A percentile compares a stretch with the other conserved stretches of the same genome.
Evolutionary conservation across 768 basidiomycete genomes (phyloP).

Genomic region (Cubamyces sp.): DNA sequence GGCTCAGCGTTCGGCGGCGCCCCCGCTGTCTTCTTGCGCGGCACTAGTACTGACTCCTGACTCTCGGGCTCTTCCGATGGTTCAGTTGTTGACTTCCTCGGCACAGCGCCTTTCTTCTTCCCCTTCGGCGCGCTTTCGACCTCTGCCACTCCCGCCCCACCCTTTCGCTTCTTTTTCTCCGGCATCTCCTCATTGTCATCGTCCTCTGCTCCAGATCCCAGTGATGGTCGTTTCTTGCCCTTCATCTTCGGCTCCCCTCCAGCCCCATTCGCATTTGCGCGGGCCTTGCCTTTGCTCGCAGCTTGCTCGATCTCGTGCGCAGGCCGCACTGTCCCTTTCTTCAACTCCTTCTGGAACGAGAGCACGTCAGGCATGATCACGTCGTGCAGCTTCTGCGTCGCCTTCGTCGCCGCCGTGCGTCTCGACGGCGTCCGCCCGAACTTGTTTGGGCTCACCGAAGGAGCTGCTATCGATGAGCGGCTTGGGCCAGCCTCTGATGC

Average conservation of each 20-base stretch:
- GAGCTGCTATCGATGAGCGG: background rate
- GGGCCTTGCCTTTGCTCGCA: slow-evolving; percentile 27
- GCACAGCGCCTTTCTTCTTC: slow-evolving; percentile 10
- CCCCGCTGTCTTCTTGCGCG: background rate
- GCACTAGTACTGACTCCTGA: slow-evolving; percentile 2
- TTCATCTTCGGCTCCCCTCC: slow-evolving; percentile 8
- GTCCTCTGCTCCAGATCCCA: slow-evolving; percentile 26
- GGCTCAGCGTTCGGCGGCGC: slow-evolving; percentile 1
- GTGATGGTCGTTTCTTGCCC: slow-evolving; percentile 35
- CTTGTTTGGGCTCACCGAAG: slow-evolving; percentile 21
- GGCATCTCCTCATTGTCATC: slow-evolving; percentile 29
- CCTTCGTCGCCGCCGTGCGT: slow-evolving; percentile 60
- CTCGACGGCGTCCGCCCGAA: slow-evolving; percentile 29
- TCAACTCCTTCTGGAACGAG: slow-evolving; percentile 70
- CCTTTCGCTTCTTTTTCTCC: slow-evolving; percentile 31
- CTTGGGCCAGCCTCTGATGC: slow-evolving; percentile 30
- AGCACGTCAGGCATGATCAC: slow-evolving; percentile 79
- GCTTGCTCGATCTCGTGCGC: slow-evolving; percentile 29
- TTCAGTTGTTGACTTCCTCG: slow-evolving; percentile 13
- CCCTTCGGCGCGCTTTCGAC: slow-evolving; percentile 26
- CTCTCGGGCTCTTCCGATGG: slow-evolving; percentile 12
- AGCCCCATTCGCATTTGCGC: slow-evolving; percentile 12
- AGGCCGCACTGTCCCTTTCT: slow-evolving; percentile 37
- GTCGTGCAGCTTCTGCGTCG: slow-evolving; percentile 47
- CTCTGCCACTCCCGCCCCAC: slow-evolving; percentile 16